Base-by-base conservation (phyloP, 208 protist species). In the Eutreptiella sp. region DNA sequence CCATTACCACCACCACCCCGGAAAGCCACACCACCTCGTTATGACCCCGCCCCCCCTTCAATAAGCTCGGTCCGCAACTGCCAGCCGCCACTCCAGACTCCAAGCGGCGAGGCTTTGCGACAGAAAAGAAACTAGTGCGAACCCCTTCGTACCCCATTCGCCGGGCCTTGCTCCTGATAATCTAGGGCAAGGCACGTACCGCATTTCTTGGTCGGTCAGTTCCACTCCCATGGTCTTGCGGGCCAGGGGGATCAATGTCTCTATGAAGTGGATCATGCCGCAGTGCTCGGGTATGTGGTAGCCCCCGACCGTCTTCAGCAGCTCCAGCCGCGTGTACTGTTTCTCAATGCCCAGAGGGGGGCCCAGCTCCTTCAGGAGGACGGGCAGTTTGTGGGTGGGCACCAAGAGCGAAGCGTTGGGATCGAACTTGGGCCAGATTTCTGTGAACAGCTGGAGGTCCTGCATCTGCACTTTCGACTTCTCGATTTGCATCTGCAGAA, bases 301-400 rank as follows among this genome's bases (percentile, higher is more conserved):
- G 71, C 84, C 80, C n/a, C 81, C 76, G 50, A 87, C 66, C 38
- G 84, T 57, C 11, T 57, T 57, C 47, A 92, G 61, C 41, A 92
- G 55, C 72, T 90, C 86, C 1, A 76, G 46, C 41, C 86, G 79
- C 60, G 81, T 82, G 50, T 69, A 72, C 33, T 74, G 68, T 55
- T 73, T 76, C 38, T 61, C 75, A 34, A 92, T 46, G 32, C 87
- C 87, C 23, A 93, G 78, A 23, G 87, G 87, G 38, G 79, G 77
- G 0, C 79, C 74, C 35, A 93, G 73, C 64, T 79, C 66, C 64
- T 88, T 77, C 14, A 93, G 73, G 14, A 93, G 42, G 46, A 64
- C 68, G 5, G 80, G 83, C 16, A 93, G 63, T 60, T 72, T 24
- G 21, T 63, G 33, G 9, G 74, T 77, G 4, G 73, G 70, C 0